phyloP scores from a whole-genome alignment of 257 asterid species.

The Fraxinus excelsior region DNA sequence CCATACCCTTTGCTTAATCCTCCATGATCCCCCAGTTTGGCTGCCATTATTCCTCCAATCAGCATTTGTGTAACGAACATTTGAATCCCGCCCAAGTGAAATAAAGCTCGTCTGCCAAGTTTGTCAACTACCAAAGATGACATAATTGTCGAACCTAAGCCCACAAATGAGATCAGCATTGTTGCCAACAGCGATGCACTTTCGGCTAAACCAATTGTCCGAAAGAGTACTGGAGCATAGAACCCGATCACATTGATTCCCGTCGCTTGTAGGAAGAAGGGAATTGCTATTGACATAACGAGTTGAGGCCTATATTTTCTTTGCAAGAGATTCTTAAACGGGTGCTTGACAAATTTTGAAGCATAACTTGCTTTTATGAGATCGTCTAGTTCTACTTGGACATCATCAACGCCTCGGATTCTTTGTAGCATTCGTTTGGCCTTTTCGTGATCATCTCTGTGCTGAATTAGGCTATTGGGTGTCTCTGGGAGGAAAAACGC shows the following conservation, averaged over 20 bases:
- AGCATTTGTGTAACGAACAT: conserved; percentile 35
- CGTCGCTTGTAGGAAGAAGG: conserved; percentile 57
- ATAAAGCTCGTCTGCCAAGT: conserved; percentile 38
- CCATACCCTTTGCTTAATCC: conserved; percentile 29
- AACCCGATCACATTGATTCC: conserved; percentile 65
- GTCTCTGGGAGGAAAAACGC: conserved; percentile 60
- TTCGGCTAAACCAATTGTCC: conserved; percentile 52
- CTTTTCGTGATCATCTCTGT: conserved; percentile 22
- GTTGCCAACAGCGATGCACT: conserved; percentile 45
- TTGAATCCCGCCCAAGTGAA: conserved; percentile 33
- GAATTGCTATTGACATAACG: conserved; percentile 57
- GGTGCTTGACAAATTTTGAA: conserved; percentile 35
- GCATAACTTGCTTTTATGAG: conserved; percentile 47
- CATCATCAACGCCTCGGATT: conserved; percentile 50
- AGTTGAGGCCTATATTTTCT: conserved; percentile 56
- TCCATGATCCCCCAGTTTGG: conserved; percentile 45
- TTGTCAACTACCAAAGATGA: conserved; percentile 37
- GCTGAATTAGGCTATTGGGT: conserved; percentile 54
- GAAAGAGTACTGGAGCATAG: conserved; percentile 62
- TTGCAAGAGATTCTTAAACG: conserved; percentile 32
- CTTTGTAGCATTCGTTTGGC: conserved; percentile 37
- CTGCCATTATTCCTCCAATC: conserved; percentile 41
- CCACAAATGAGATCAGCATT: conserved; percentile 25
- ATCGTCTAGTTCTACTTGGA: conserved; percentile 50
- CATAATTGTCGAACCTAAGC: conserved; percentile 23